Percentiles rank a stretch among this genome's conserved stretches.
phyloP scores from a whole-genome alignment of 176 grass and related monocot species.

The Oryza rufipogon region DNA sequence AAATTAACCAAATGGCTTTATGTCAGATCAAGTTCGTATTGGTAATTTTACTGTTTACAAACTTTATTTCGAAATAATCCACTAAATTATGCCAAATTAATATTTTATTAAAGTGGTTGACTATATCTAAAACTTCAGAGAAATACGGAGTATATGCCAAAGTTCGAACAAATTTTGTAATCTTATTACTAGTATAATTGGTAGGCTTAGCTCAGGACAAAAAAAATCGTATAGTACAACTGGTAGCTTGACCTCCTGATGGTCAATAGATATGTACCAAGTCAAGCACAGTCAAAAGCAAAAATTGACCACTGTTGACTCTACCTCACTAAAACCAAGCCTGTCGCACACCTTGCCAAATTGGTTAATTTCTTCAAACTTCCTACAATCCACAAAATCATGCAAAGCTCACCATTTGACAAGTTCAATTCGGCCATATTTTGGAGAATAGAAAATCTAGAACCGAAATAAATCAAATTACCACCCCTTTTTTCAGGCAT shows the following conservation, averaged over 20 bases:
- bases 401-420: neutral
- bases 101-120: neutral
- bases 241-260: neutral
- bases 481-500: neutral
- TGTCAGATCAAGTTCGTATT: too few relatives aligned
- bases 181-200: neutral
- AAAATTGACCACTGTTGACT: neutral
- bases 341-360: neutral
- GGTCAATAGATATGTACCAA: neutral
- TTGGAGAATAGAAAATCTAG: neutral
- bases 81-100: neutral
- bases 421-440: neutral
- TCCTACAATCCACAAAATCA: neutral
- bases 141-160: neutral
- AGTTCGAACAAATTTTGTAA: neutral
- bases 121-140: neutral
- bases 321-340: neutral
- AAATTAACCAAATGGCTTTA: neutral
- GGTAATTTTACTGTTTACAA: too few relatives aligned
- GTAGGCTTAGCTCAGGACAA: neutral
- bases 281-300: neutral
- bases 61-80: neutral
- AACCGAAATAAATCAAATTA: neutral
- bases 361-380: neutral
- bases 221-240: neutral